Conservation (phyloP, 2,329 filamentous ascomycete species). For the Diplodia corticola region DNA sequence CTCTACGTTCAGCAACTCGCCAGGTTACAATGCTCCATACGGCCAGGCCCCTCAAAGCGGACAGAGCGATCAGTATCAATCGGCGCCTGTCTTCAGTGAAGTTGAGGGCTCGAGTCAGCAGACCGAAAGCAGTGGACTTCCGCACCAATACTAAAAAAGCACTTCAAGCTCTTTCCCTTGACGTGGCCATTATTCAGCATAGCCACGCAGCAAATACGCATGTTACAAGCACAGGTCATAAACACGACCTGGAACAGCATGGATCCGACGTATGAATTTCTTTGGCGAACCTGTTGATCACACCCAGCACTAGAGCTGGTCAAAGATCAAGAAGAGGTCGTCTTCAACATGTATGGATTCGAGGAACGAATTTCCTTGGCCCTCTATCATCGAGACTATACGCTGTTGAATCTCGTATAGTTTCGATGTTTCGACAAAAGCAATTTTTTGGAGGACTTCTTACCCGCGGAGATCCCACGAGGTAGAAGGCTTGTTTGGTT, state of each 20-base stretch:
- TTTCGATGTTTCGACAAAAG: constrained; percentile 15
- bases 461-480: constrained; percentile 5
- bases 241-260: neutral
- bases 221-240: neutral
- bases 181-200: neutral
- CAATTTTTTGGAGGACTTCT: constrained; percentile 15
- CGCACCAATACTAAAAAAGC: constrained; percentile 30
- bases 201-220: neutral
- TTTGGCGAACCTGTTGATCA: constrained; percentile 14
- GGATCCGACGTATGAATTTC: constrained; percentile 18
- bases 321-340: constrained; percentile 10
- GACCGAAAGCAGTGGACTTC: constrained; percentile 29
- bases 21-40: constrained; percentile 34
- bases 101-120: constrained; percentile 38
- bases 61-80: constrained; percentile 38
- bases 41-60: constrained; percentile 25
- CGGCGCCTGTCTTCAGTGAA: constrained; percentile 39
- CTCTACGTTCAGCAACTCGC: constrained; percentile 40
- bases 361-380: constrained; percentile 18
- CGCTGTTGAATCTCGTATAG: neutral
- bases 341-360: constrained; percentile 13
- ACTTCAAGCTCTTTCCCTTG: neutral
- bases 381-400: neutral
- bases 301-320: constrained; percentile 10
- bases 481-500: constrained; percentile 11